These are phyloP conservation scores for Asterella californica DNA, from an alignment of 225 moss, liverwort and hornwort genomes.

Conservation along the genomic window DNA sequence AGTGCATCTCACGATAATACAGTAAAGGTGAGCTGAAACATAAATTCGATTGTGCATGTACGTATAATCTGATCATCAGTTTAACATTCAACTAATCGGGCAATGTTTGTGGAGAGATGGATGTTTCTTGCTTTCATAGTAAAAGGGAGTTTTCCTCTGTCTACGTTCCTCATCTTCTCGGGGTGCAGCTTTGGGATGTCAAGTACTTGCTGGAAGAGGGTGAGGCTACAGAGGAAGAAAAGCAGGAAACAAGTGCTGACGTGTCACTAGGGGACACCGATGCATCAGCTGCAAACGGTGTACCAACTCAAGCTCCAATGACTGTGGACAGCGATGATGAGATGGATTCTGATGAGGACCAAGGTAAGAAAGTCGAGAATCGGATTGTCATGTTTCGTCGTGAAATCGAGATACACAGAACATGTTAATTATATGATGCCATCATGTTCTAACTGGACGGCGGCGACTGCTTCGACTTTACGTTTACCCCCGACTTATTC, in stretches of 20 bases:
- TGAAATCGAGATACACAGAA: not conserved
- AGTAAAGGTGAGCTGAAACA: conserved; percentile 49
- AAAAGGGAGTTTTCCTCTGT: not conserved
- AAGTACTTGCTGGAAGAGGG: conserved; percentile 73
- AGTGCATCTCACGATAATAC: conserved; percentile 90
- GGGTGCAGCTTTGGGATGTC: conserved; percentile 79
- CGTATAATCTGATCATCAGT: not conserved
- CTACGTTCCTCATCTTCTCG: not conserved
- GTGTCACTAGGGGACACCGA: conserved; percentile 12
- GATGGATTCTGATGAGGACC: conserved; percentile 53
- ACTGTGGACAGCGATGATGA: conserved; percentile 52
- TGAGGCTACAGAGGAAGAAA: conserved; percentile 38
- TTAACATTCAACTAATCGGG: too few species aligned
- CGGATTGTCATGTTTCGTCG: not conserved
- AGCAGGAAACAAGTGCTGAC: conserved; percentile 28
- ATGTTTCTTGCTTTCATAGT: too few species aligned
- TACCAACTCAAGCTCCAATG: conserved; percentile 21
- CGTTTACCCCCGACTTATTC: not conserved
- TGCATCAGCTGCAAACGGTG: conserved; percentile 5
- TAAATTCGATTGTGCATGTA: not conserved
- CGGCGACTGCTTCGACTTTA: not conserved
- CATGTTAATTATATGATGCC: not conserved
- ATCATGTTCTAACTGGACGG: not conserved
- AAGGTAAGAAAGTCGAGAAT: conserved; percentile 16
- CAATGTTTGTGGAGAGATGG: not conserved